These are phyloP conservation scores for Heterobasidion occidentale DNA, from an alignment of 1,284 basidiomycete genomes.

Conservation along the genomic window DNA sequence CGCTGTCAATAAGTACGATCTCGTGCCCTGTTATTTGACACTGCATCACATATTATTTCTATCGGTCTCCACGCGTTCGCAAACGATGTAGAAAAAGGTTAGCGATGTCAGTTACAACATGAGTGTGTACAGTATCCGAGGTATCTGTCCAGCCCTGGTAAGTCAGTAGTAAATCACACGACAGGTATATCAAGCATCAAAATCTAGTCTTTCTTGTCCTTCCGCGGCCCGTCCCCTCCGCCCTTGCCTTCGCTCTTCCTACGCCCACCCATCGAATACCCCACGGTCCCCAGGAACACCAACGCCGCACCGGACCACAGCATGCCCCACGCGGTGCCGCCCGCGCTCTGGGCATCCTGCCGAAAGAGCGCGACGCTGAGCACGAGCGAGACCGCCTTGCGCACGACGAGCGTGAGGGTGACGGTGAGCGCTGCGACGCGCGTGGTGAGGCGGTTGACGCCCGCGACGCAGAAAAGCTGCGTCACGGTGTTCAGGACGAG, in stretches of 20 bases:
- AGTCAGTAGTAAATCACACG: too few relatives aligned
- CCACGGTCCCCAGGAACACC: constrained; percentile 68
- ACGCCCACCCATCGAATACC: constrained; percentile 39
- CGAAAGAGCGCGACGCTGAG: constrained; percentile 56
- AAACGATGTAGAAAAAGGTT: too few relatives aligned
- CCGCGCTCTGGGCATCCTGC: constrained; percentile 14
- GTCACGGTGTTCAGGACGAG: constrained; percentile 78
- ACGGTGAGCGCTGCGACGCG: constrained; percentile 78
- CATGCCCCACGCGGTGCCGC: constrained; percentile 19
- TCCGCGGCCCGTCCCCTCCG: neutral
- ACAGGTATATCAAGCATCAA: neutral
- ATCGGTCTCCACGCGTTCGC: too few relatives aligned
- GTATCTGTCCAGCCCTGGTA: too few relatives aligned
- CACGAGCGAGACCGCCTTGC: constrained; percentile 82
- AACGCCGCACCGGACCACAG: constrained; percentile 63
- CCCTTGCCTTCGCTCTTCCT: neutral
- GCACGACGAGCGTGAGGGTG: constrained; percentile 81
- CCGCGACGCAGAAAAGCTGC: constrained; percentile 84
- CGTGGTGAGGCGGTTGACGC: constrained; percentile 81
- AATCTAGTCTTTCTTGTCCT: neutral
- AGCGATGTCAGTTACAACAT: too few relatives aligned
- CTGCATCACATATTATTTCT: too few relatives aligned
- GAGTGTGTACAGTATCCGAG: too few relatives aligned
- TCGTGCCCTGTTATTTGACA: too few relatives aligned
- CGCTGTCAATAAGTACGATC: too few relatives aligned